These are phyloP conservation scores for Carex scoparia DNA, from an alignment of 176 grass and related monocot genomes.

Conservation along the genomic window DNA sequence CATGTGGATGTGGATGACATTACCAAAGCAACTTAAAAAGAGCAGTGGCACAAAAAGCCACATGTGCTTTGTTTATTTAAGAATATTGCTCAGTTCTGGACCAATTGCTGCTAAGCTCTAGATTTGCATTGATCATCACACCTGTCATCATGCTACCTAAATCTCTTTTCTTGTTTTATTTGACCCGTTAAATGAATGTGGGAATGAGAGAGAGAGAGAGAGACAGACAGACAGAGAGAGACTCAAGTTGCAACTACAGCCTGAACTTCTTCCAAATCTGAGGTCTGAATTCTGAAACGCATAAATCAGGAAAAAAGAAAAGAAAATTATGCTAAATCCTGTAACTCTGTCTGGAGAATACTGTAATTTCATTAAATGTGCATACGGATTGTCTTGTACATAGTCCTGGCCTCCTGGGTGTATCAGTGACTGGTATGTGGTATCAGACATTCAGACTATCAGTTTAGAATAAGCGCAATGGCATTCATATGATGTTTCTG, in stretches of 20 bases:
- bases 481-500: not conserved
- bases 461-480: not conserved
- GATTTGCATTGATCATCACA: not conserved
- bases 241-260: not conserved
- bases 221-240: too few relatives aligned
- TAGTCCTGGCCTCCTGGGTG: not conserved
- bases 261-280: not conserved
- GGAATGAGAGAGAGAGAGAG: too few relatives aligned
- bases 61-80: conserved; percentile 2
- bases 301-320: not conserved
- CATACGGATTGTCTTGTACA: not conserved
- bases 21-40: conserved; percentile 12
- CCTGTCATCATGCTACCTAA: not conserved
- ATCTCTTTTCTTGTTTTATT: conserved; percentile 8
- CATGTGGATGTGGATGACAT: conserved; percentile 21
- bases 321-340: not conserved
- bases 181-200: not conserved
- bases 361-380: not conserved
- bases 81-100: conserved; percentile 16
- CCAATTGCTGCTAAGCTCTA: conserved; percentile 4
- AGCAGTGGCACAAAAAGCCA: not conserved
- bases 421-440: not conserved
- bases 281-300: not conserved
- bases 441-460: not conserved
- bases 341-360: not conserved